These are phyloP conservation scores for California macrophylla DNA, from an alignment of 441 rosid species.

Conservation along the genomic window DNA sequence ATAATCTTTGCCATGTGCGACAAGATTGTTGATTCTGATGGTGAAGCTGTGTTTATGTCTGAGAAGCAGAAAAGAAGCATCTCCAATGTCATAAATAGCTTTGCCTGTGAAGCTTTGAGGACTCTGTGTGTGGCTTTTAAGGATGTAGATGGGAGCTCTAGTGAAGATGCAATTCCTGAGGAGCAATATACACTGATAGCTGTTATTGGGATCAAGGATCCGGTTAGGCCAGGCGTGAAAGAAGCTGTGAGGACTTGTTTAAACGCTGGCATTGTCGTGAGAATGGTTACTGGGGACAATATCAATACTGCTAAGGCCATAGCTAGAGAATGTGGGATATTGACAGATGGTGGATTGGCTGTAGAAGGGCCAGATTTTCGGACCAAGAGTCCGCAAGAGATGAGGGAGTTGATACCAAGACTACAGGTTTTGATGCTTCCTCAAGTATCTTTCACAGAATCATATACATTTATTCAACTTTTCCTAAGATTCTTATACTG, in stretches of 20 bases:
- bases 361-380: constrained; percentile 56
- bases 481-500: background rate
- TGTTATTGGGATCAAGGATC: constrained; percentile 41
- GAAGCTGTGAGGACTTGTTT: constrained; percentile 42
- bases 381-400: constrained; percentile 35
- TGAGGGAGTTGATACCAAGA: constrained; percentile 41
- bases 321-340: constrained; percentile 45
- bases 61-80: constrained; percentile 25
- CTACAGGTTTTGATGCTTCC: constrained; percentile 28
- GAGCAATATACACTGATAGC: constrained; percentile 32
- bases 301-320: constrained; percentile 42
- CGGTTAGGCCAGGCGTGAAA: constrained; percentile 42
- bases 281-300: constrained; percentile 49
- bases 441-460: background rate
- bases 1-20: constrained; percentile 33
- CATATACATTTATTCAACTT: background rate
- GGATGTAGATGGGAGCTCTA: constrained; percentile 30
- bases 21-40: constrained; percentile 31
- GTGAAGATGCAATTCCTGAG: constrained; percentile 31
- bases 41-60: constrained; percentile 28
- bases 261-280: constrained; percentile 37
- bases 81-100: constrained; percentile 25
- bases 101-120: constrained; percentile 37
- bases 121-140: constrained; percentile 42
- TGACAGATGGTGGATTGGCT: constrained; percentile 37